Evolutionary conservation across 1,284 basidiomycete species (phyloP), one percentile per base, ranked within the genome.

Genomic region (Coniferiporia weirii): DNA sequence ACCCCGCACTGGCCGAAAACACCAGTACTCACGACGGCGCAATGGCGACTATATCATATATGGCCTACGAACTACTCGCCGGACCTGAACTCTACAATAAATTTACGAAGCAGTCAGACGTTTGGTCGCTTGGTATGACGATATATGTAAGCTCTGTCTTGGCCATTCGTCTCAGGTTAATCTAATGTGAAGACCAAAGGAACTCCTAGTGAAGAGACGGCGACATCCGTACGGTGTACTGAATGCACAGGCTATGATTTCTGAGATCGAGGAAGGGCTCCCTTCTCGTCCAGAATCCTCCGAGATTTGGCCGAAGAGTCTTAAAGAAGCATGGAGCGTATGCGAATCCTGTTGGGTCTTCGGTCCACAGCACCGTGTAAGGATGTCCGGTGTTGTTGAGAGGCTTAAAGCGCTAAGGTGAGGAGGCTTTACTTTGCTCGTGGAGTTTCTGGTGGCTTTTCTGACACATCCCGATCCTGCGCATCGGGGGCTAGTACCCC

Each of bases 71-170:
- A 20, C 17, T 46, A 12, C 15, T 40, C 9, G 38, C 38, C 15
- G 38, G 15, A 15, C 15, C 12, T 15, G 8, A 40, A 40, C 3
- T 10, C 3, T 40, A 40, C 38, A 44, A 17, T 17, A 38, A 38
- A 19, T 35, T 49, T 40, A 35, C 58, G 15, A 43, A 50, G 48
- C 27, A 59, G 36, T 32, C 52, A 10, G 58, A 59, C 17, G 58
- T 59, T 6, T 59, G 58, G 58, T 40, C 58, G 17, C 54, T 59
- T 44, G 52, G 52, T 10, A 59, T 59, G 58, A 59, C 58, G 12
- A 27, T 55, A 8, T 55, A 20, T 32, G 58, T 59, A 20, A 32
- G 58, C 44, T n/a, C 8, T 20, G 17, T 20, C 17, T 19, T 10
- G 32, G 4, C 12, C n/a, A 27, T 27, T n/a, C n/a, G 3, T 19